phyloP scores from a whole-genome alignment of 1,284 basidiomycete species.

The Tremellales sp. region DNA sequence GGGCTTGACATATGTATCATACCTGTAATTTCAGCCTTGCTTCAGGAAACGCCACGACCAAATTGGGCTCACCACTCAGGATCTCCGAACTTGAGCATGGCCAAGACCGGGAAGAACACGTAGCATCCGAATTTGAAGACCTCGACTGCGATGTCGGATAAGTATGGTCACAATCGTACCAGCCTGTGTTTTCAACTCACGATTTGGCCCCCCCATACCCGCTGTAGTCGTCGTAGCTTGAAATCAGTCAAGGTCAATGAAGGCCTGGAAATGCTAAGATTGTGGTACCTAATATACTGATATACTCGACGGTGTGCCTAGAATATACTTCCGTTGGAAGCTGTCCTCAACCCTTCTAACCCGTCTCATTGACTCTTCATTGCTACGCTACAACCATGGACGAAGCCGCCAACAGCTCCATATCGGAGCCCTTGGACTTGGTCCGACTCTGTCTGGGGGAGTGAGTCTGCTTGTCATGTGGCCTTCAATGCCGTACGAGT shows the following conservation, averaged over 20 bases:
- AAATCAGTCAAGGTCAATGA: too few species aligned
- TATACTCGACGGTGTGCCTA: too few species aligned
- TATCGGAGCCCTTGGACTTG: constrained; percentile 97
- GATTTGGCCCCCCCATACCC: constrained; percentile 24
- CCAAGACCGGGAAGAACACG: constrained; percentile 77
- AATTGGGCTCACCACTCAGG: constrained; percentile 65
- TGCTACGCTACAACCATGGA: too few species aligned
- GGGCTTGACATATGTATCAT: constrained; percentile 69
- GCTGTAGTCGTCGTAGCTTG: too few species aligned
- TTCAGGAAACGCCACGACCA: not conserved
- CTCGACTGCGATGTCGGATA: constrained; percentile 54
- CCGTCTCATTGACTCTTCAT: too few species aligned
- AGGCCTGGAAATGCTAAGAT: too few species aligned
- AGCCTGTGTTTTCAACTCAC: constrained; percentile 4
- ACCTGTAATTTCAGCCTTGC: constrained; percentile 11
- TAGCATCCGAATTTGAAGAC: constrained; percentile 85
- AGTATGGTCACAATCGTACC: not conserved
- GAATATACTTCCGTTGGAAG: too few species aligned
- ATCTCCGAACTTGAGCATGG: constrained; percentile 83
- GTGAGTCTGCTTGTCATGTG: constrained; percentile 57
- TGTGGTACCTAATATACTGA: too few species aligned
- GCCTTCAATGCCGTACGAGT: too few species aligned
- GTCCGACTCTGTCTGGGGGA: constrained; percentile 93
- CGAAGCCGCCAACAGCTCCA: constrained; percentile 59
- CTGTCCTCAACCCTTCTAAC: too few species aligned